phyloP scores from a whole-genome alignment of 768 basidiomycete genomes.

The Pleurotus tuber-regium region DNA sequence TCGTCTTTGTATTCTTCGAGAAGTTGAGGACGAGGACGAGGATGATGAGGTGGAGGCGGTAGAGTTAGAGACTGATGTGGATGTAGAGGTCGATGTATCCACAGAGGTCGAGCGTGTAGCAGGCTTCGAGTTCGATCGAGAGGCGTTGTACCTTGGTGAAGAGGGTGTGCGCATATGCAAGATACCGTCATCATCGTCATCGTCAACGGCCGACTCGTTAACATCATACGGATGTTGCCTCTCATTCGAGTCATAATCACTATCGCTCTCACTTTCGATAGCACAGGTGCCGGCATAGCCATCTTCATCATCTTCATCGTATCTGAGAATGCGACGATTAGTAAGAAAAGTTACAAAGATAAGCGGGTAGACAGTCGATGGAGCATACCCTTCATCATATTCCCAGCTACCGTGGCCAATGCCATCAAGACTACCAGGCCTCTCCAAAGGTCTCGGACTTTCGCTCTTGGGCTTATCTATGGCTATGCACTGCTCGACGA shows the following conservation, averaged over 20 bases:
- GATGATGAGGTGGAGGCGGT: slow-evolving; percentile 21
- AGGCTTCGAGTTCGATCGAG: slow-evolving; percentile 41
- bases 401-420: slow-evolving; percentile 31
- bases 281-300: slow-evolving; percentile 50
- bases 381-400: slow-evolving; percentile 64
- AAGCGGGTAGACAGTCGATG: slow-evolving; percentile 10
- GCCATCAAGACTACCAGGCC: slow-evolving; percentile 17
- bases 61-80: slow-evolving; percentile 23
- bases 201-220: slow-evolving; percentile 25
- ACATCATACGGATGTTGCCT: slow-evolving; percentile 19
- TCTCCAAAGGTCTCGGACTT: slow-evolving; percentile 5
- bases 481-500: slow-evolving; percentile 94
- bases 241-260: slow-evolving; percentile 39
- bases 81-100: slow-evolving; percentile 25
- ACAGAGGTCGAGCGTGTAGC: slow-evolving; percentile 42
- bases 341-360: slow-evolving; percentile 8
- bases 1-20: slow-evolving; percentile 15
- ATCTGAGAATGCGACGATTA: slow-evolving; percentile 36
- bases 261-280: slow-evolving; percentile 30
- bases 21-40: slow-evolving; percentile 16
- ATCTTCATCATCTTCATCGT: slow-evolving; percentile 69
- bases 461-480: slow-evolving; percentile 69
- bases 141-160: slow-evolving; percentile 9
- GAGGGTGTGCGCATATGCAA: slow-evolving; percentile 57
- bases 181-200: slow-evolving; percentile 44